Evolutionary conservation across 305 asterid species (phyloP).

Genomic region (Plantago rigida): DNA sequence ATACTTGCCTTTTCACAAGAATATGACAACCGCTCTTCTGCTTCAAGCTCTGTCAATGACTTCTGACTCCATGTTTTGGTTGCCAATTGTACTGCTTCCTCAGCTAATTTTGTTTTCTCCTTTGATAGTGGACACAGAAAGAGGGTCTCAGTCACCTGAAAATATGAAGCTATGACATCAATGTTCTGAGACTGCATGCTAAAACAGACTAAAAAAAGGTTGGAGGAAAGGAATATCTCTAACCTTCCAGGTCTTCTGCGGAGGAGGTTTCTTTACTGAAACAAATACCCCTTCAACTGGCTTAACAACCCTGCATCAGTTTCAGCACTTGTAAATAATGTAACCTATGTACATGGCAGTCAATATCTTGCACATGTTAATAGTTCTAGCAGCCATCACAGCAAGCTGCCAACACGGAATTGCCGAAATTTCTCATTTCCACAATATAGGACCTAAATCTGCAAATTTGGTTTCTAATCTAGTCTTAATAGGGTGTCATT

Average conservation of each 20-base stretch:
- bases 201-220: constrained; percentile 26
- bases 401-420: constrained; percentile 13
- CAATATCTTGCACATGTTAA: constrained; percentile 21
- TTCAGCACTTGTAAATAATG: constrained; percentile 26
- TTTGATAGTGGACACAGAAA: constrained; percentile 75
- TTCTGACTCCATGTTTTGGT: constrained; percentile 77
- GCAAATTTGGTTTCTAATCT: no score
- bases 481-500: no score
- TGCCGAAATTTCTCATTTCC: constrained; percentile 15
- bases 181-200: constrained; percentile 16
- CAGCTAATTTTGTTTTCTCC: constrained; percentile 60
- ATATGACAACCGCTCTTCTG: constrained; percentile 91
- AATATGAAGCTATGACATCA: constrained; percentile 23
- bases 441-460: neutral
- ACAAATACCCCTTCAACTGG: constrained; percentile 81
- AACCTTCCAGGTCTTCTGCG: constrained; percentile 86
- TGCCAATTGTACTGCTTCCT: constrained; percentile 83
- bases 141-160: constrained; percentile 78
- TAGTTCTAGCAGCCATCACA: constrained; percentile 9
- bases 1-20: constrained; percentile 82
- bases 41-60: constrained; percentile 89
- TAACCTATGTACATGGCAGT: constrained; percentile 15
- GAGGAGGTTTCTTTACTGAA: constrained; percentile 86
- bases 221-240: constrained; percentile 8
- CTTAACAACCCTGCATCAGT: constrained; percentile 67